A percentile compares a stretch with the other conserved stretches of the same genome.
Conservation (phyloP, 2,329 filamentous ascomycete species). For the Chrysosporium queenslandicum region DNA sequence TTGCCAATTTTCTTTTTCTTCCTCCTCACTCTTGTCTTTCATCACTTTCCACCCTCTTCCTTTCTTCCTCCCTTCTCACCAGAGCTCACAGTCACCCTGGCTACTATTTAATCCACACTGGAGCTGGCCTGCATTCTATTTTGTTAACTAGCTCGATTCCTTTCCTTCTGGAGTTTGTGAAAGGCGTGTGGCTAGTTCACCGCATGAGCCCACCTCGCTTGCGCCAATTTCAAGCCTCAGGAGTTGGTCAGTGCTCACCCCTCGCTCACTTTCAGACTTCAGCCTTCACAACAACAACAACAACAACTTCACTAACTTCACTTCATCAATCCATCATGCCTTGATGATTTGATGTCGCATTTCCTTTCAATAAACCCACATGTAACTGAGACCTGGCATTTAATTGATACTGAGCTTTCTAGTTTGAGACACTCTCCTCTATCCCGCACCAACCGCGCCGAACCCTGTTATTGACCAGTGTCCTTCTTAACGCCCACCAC, state of each 20-base stretch:
- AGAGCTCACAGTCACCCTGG: neutral
- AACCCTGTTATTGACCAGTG: neutral
- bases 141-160: neutral
- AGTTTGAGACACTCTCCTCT: neutral
- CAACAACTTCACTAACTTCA: neutral
- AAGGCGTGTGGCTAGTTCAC: conserved; percentile 5
- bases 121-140: neutral
- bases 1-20: conserved; percentile 31
- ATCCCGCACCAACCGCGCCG: neutral
- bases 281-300: conserved; percentile 7
- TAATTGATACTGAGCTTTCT: neutral
- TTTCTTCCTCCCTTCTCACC: neutral
- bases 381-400: neutral
- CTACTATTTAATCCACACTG: too few relatives aligned
- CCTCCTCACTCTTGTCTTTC: conserved; percentile 53
- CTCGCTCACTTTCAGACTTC: conserved; percentile 7
- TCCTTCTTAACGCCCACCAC: neutral
- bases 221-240: conserved; percentile 28
- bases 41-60: neutral
- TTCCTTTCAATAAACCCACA: neutral
- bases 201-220: conserved; percentile 22
- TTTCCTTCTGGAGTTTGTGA: neutral
- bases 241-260: conserved; percentile 13
- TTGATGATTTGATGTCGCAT: neutral
- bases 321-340: conserved; percentile 1